phyloP scores from a whole-genome alignment of 192 early-diverging fungal species.

The Rhizoclosmatium globosum region DNA sequence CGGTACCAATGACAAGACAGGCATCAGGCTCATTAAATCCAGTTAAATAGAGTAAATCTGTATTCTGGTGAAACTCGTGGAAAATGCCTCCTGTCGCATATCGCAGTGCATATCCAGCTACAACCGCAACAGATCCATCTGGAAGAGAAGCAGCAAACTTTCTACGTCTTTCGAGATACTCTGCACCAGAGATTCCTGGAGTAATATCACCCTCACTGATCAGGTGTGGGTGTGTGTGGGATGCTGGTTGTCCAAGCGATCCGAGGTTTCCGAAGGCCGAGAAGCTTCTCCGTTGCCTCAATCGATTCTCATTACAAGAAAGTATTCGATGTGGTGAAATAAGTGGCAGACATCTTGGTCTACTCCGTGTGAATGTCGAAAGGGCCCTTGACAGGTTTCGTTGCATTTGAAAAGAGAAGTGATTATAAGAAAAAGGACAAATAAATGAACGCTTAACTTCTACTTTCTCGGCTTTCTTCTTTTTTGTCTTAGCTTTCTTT shows the following conservation, averaged over 20 bases:
- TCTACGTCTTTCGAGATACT: conserved; percentile 80
- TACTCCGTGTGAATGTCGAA: too few species aligned
- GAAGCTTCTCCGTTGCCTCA: too few species aligned
- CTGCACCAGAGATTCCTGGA: conserved; percentile 70
- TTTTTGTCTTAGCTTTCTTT: too few species aligned
- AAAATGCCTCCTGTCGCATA: conserved; percentile 93
- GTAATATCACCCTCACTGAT: conserved; percentile 68
- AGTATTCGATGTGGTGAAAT: too few species aligned
- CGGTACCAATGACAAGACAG: conserved; percentile 48
- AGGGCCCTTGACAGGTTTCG: too few species aligned
- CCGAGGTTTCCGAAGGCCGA: neutral
- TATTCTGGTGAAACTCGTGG: conserved; percentile 93
- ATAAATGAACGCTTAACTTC: too few species aligned
- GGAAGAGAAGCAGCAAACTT: conserved; percentile 62
- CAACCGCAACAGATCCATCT: conserved; percentile 71
- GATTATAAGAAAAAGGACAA: too few species aligned
- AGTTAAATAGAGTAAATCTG: conserved; percentile 88
- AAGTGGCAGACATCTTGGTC: too few species aligned
- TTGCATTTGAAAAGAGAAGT: too few species aligned
- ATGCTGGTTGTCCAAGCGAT: conserved; percentile 79
- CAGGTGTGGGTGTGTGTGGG: conserved; percentile 84
- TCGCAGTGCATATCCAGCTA: conserved; percentile 55
- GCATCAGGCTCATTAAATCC: conserved; percentile 95
- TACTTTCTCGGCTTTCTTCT: too few species aligned
- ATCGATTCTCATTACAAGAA: too few species aligned